Evolutionary conservation across 108 stramenopile species (phyloP).

Genomic region (Aureococcus anophagefferens): DNA sequence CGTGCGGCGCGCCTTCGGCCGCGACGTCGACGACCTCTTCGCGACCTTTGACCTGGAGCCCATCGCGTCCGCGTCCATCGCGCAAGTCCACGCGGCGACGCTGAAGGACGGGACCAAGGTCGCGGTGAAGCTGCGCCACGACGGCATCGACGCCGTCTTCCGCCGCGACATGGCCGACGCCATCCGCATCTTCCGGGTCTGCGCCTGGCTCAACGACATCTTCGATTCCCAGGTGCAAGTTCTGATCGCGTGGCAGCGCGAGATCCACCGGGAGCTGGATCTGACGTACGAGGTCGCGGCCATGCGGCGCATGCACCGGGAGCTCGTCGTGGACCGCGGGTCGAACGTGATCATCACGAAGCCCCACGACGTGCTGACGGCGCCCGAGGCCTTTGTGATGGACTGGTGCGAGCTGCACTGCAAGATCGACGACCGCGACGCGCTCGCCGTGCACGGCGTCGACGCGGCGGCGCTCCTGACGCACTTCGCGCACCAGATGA

Average conservation of each 20-base stretch:
- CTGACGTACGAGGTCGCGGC: background rate
- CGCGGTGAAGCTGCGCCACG: background rate
- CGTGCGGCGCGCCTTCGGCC: background rate
- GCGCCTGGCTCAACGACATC: background rate
- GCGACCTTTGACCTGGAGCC: background rate
- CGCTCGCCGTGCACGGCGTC: background rate
- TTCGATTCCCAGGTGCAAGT: background rate
- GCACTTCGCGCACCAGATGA: background rate
- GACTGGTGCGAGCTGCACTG: no score
- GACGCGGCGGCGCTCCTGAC: background rate
- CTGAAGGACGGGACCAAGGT: background rate
- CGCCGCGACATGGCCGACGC: background rate
- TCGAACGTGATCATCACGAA: background rate
- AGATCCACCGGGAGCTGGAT: background rate
- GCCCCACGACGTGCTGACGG: background rate
- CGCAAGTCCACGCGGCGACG: background rate
- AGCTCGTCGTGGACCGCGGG: background rate
- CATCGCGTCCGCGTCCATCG: slow-evolving; percentile 2
- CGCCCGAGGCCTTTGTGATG: background rate
- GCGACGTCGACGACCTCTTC: background rate
- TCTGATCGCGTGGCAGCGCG: background rate
- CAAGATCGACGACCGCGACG: background rate
- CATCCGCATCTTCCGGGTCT: background rate
- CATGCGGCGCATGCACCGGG: background rate
- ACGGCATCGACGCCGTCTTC: background rate